Base-by-base conservation (phyloP, 2,329 filamentous ascomycete genomes). In the Ascochyta rabiei region DNA sequence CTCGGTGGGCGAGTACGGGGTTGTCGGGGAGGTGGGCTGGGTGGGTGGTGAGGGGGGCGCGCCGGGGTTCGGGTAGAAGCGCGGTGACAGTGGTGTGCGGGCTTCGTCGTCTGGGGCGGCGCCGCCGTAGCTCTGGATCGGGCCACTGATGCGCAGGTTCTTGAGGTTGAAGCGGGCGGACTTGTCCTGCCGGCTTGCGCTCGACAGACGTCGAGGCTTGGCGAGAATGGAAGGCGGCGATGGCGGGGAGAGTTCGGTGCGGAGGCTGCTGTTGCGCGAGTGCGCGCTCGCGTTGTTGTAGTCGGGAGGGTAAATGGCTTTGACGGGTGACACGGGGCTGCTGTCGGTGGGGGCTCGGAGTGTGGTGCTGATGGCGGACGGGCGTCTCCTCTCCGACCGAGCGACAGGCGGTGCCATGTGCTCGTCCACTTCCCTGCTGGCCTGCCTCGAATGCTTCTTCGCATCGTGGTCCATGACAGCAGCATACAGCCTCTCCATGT, bases 401-500 rank as follows among this genome's bases (percentile, higher is more conserved):
- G 49, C 23, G 2, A 45, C 48, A 13, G 37, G 42, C 18, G 43
- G 52, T 48, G 24, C 23, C 18, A 66, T 61, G 18, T 62, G 45
- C 19, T 68, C 64, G 33, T 70, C 51, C 45, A 30, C 45, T 49
- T 18, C 40, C 65, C 48, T 57, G 58, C 66, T 71, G 45, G 64
- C 57, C 35, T 67, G 65, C n/a, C 70, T 66, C 26, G 66, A 67
- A 24, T 69, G 66, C 56, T 79, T 82, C 59, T 79, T 77, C 40
- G 81, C 82, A 61, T 97, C 93, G 66, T 96, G 90, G 74, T 92
- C 91, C 87, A 96, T 89, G 60, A 96, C 93, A 63, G 92, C 89
- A 58, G 88, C 91, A 77, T 97, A 98, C 73, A 98, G 86, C 66
- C 90, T 86, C 74, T 96, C 92, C 75, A 97, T 86, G 73, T 96